Percentiles rank a stretch among this genome's conserved stretches.
These are phyloP conservation scores for Penicillium hesseltinei DNA, from an alignment of 2,329 filamentous ascomycete genomes.

Conservation along the genomic window DNA sequence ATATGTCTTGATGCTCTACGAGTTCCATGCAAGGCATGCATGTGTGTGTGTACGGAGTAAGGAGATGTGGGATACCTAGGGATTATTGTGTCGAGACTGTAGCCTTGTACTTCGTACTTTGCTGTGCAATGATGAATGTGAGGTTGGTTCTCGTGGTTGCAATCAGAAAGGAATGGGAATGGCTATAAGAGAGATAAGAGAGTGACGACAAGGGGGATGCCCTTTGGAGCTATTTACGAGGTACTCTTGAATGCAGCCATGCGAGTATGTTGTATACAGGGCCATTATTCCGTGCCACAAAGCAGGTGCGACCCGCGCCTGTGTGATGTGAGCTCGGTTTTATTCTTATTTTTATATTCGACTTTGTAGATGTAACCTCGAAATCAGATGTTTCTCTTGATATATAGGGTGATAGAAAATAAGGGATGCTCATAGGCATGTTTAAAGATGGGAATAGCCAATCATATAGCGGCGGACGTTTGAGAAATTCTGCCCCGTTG, in stretches of 20 bases:
- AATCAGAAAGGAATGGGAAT: not conserved
- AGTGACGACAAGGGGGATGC: not conserved
- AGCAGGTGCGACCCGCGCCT: slow-evolving; percentile 5
- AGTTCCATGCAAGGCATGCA: not conserved
- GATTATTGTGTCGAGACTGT: not conserved
- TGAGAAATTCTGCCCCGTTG: not conserved
- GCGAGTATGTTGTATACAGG: slow-evolving; percentile 1
- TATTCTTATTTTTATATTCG: not conserved
- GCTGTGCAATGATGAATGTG: not conserved
- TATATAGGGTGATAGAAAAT: not conserved
- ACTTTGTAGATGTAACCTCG: not conserved
- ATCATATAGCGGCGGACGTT: not conserved
- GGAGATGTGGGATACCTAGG: not conserved
- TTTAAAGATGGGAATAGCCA: not conserved
- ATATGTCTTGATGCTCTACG: not conserved
- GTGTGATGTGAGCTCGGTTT: not conserved
- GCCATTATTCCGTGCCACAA: not conserved
- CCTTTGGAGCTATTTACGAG: not conserved
- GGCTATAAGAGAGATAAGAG: not conserved
- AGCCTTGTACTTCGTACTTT: not conserved
- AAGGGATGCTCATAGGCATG: not conserved
- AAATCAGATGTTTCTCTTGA: not conserved
- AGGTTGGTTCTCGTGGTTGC: not conserved
- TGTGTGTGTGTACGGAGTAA: not conserved
- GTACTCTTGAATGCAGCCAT: not conserved